Conservation (phyloP, 148 eudicot species). For the Fagopyrum tataricum region DNA sequence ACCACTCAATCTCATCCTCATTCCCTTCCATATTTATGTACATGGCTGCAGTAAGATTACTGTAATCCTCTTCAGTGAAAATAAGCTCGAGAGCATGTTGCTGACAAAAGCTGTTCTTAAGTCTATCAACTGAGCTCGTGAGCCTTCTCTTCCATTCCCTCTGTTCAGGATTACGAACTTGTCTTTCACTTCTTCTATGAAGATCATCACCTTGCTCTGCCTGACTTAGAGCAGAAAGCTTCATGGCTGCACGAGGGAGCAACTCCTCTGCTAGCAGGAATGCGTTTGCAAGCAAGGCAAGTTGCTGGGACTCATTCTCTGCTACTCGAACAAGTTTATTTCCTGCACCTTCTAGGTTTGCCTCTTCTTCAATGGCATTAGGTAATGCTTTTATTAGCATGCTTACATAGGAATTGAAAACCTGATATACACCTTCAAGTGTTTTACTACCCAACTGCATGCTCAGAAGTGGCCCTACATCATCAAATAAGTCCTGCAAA, state of each 20-base stretch:
- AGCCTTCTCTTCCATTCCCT: constrained; percentile 96
- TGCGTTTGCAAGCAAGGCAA: constrained; percentile 96
- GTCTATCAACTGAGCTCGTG: constrained; percentile 67
- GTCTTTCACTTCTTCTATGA: constrained; percentile 61
- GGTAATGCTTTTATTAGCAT: constrained; percentile 95
- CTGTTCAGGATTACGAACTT: constrained; percentile 84
- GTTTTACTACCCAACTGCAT: constrained; percentile 92
- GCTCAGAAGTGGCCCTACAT: constrained; percentile 81
- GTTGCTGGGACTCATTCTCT: constrained; percentile 85
- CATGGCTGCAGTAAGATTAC: constrained; percentile 82
- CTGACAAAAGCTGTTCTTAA: constrained; percentile 87
- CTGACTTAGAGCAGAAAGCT: constrained; percentile 53
- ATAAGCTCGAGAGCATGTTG: constrained; percentile 93
- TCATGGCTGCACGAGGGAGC: constrained; percentile 90
- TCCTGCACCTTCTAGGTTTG: constrained; percentile 60
- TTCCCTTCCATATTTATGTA: constrained; percentile 81
- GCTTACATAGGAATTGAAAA: constrained; percentile 64
- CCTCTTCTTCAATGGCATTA: constrained; percentile 79
- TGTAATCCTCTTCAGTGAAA: constrained; percentile 89
- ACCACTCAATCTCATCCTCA: constrained; percentile 78
- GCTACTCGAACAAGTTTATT: constrained; percentile 87
- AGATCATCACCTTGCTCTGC: constrained; percentile 55
- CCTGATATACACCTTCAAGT: constrained; percentile 84
- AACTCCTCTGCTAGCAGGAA: constrained; percentile 84
- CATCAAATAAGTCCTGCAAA: constrained; percentile 83